These are phyloP conservation scores for Beverwykella pulmonaria DNA, from an alignment of 495 filamentous ascomycete genomes.

Conservation along the genomic window DNA sequence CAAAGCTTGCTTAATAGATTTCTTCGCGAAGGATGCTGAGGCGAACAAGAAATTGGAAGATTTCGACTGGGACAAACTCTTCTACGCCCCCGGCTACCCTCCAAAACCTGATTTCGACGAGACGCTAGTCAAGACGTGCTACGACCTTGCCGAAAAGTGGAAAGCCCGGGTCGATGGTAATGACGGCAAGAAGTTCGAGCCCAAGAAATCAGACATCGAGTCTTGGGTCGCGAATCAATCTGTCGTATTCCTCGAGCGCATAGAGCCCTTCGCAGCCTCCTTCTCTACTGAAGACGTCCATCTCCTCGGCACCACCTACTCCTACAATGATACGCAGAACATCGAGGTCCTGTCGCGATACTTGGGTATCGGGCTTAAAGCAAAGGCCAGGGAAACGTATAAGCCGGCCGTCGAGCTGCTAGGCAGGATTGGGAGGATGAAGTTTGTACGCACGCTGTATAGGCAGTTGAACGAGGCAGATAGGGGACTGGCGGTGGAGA, in stretches of 20 bases:
- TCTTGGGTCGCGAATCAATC: slow-evolving; percentile 80
- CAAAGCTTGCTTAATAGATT: slow-evolving; percentile 79
- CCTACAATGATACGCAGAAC: slow-evolving; percentile 69
- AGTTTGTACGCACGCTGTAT: slow-evolving; percentile 87
- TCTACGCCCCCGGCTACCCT: slow-evolving; percentile 81
- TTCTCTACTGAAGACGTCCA: slow-evolving; percentile 64
- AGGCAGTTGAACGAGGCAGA: slow-evolving; percentile 72
- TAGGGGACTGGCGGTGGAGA: slow-evolving; percentile 70
- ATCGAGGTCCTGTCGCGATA: slow-evolving; percentile 82
- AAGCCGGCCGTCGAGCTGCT: slow-evolving; percentile 71
- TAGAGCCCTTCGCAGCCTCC: slow-evolving; percentile 65
- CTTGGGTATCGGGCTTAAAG: slow-evolving; percentile 73
- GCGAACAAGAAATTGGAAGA: slow-evolving; percentile 65
- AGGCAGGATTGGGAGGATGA: slow-evolving; percentile 88
- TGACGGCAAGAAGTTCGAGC: slow-evolving; percentile 65
- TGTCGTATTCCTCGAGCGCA: slow-evolving; percentile 81
- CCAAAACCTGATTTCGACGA: slow-evolving; percentile 91
- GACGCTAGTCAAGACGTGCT: slow-evolving; percentile 81
- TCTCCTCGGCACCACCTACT: slow-evolving; percentile 72
- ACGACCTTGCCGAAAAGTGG: slow-evolving; percentile 80
- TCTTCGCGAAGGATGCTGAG: slow-evolving; percentile 71
- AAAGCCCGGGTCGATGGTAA: slow-evolving; percentile 48
- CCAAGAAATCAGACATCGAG: slow-evolving; percentile 66
- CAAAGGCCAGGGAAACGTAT: slow-evolving; percentile 67
- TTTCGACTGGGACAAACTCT: slow-evolving; percentile 84